Base-by-base conservation (phyloP, 768 basidiomycete species). In the Holtermanniella nyarrowii region DNA sequence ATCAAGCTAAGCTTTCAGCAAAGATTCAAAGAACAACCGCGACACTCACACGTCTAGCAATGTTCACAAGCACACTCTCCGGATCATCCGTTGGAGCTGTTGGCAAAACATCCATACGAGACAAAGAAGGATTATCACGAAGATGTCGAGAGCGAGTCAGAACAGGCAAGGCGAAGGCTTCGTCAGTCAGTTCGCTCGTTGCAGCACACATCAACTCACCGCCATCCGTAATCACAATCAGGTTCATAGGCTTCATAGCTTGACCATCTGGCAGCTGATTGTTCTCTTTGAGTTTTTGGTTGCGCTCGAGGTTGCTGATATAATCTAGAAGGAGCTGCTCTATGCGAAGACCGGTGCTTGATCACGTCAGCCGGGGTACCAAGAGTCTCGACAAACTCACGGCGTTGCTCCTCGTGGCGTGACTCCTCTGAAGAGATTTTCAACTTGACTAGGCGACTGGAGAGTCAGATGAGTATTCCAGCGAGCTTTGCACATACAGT, bases 51-150 rank as follows among this genome's bases (percentile, higher is more conserved):
- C 75, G 65, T 24, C 69, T 69, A 2, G 76, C 76, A 16, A 70
- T 62, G 4, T 68, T 62, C 14, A 76, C 69, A 10, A 77, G 67
- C 1, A 70, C 68, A 5, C 66, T 57, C 68, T 72, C 50, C 55
- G 74, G 72, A 50, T 56, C 64, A 66, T 69, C 65, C 62, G 76
- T 76, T 0, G 77, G 73, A 3, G 73, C 74, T 44, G 73, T 69
- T 45, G 72, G 72, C 0, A 57, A 37, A 26, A 57, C 23, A 10
- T 41, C 42, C 16, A 16, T 25, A 18, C 47, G 60, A 42, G 46
- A 26, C 24, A 50, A 46, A 1, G 54, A 37, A 11, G 51, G 40
- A 44, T 54, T 44, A 12, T 39, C 22, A 10, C 22, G 26, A 13
- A 46, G 47, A 3, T 20, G 22, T n/a, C 49, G 56, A 14, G 48